Evolutionary conservation across 1,284 basidiomycete species (phyloP).

Genomic region (Naganishia cerealis): DNA sequence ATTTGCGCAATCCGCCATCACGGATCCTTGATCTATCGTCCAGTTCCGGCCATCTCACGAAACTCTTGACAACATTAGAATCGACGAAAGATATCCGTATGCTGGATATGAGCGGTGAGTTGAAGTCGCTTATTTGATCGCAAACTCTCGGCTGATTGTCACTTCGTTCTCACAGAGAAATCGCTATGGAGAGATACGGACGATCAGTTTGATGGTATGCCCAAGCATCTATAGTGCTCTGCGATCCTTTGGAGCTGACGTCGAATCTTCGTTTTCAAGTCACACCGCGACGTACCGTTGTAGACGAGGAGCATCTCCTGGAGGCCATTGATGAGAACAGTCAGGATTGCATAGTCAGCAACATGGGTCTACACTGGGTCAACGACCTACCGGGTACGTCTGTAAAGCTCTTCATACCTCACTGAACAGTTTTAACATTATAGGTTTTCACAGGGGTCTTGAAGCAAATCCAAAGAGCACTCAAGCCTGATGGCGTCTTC

Average conservation of each 20-base stretch:
- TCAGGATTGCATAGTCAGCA: slow-evolving; percentile 89
- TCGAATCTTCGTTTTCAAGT: slow-evolving; percentile 57
- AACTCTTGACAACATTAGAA: slow-evolving; percentile 71
- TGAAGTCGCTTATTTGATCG: neutral
- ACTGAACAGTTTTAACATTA: neutral
- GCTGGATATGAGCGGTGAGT: slow-evolving; percentile 81
- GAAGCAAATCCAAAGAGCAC: slow-evolving; percentile 79
- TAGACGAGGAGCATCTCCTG: slow-evolving; percentile 75
- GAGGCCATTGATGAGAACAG: slow-evolving; percentile 67
- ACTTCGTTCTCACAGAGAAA: slow-evolving; percentile 15
- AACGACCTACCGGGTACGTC: slow-evolving; percentile 89
- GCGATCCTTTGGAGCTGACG: slow-evolving; percentile 37
- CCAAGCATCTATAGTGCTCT: slow-evolving; percentile 30
- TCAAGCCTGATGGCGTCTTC: slow-evolving; percentile 91
- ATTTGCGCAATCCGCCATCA: slow-evolving; percentile 81
- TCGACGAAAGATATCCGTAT: slow-evolving; percentile 72
- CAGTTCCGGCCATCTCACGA: slow-evolving; percentile 91
- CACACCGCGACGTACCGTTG: slow-evolving; percentile 67
- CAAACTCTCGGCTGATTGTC: neutral
- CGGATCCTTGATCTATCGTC: slow-evolving; percentile 84
- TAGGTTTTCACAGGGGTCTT: slow-evolving; percentile 64
- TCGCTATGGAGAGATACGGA: slow-evolving; percentile 58
- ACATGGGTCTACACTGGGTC: slow-evolving; percentile 91
- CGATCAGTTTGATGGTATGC: slow-evolving; percentile 70
- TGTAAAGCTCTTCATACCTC: neutral